phyloP scores from a whole-genome alignment of 2,329 filamentous ascomycete species.

The Boeremia exigua region DNA sequence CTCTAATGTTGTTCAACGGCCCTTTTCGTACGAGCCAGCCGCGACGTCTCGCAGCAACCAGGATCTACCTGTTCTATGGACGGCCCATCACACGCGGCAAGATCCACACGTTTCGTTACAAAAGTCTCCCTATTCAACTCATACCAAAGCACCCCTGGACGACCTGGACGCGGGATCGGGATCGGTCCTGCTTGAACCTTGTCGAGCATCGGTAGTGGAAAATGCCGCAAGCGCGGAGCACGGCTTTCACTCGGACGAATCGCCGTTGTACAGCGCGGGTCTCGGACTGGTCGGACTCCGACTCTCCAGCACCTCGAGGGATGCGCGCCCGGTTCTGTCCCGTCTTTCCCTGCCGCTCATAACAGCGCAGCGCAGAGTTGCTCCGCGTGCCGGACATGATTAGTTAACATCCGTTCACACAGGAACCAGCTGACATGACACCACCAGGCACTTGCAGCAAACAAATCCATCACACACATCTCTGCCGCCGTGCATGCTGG shows the following conservation, averaged over 20 bases:
- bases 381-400: not conserved
- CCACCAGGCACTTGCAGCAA: slow-evolving; percentile 73
- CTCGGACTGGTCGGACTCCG: slow-evolving; percentile 8
- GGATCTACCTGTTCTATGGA: slow-evolving; percentile 5
- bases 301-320: not conserved
- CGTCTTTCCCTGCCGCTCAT: not conserved
- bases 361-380: not conserved
- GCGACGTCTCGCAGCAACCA: not conserved
- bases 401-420: not conserved
- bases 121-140: slow-evolving; percentile 14
- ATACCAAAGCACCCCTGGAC: not conserved
- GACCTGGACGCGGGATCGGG: slow-evolving; percentile 2
- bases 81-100: not conserved
- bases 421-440: not conserved
- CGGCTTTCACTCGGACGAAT: slow-evolving; percentile 15
- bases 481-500: slow-evolving; percentile 72
- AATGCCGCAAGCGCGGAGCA: slow-evolving; percentile 8
- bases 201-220: not conserved
- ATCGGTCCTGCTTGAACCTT: slow-evolving; percentile 9
- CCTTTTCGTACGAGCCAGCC: slow-evolving; percentile 6
- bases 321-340: not conserved
- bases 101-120: slow-evolving; percentile 6
- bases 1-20: not conserved
- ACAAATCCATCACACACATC: slow-evolving; percentile 77
- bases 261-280: slow-evolving; percentile 1